A percentile compares a stretch with the other conserved stretches of the same genome.
Conservation (phyloP, 2,329 filamentous ascomycete species). For the Tolypocladium pustulatum region DNA sequence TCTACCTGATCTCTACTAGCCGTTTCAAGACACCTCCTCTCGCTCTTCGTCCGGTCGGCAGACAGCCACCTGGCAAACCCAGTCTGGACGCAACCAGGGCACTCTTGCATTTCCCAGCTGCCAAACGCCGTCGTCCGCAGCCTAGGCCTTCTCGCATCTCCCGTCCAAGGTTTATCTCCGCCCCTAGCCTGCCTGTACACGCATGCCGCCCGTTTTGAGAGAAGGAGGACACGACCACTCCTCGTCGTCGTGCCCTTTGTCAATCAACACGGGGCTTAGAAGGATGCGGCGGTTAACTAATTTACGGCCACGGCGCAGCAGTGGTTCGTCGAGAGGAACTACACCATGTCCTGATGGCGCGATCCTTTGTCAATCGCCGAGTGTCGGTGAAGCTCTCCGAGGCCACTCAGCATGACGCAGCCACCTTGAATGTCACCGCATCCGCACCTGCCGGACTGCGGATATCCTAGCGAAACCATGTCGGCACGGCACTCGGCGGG, state of each 20-base stretch:
- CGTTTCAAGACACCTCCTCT: not conserved
- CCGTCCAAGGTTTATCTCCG: not conserved
- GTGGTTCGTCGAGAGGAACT: not conserved
- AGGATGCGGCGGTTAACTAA: not conserved
- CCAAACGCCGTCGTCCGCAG: not conserved
- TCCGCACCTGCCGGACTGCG: not conserved
- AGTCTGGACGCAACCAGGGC: not conserved
- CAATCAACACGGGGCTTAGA: not conserved
- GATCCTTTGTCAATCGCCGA: not conserved
- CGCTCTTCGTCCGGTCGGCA: not conserved
- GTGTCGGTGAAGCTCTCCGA: not conserved
- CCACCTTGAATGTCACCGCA: not conserved
- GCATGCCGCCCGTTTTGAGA: not conserved
- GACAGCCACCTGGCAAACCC: not conserved
- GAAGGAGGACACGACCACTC: not conserved
- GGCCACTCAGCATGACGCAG: not conserved
- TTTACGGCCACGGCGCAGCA: not conserved
- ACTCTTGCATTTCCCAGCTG: not conserved
- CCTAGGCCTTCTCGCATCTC: not conserved
- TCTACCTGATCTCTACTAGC: not conserved
- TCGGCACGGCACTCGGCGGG: not conserved
- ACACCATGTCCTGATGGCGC: not conserved
- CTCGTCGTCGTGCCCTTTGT: not conserved
- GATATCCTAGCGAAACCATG: not conserved
- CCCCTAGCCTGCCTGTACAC: not conserved